Evolutionary conservation across 768 basidiomycete genomes (phyloP).

Genomic region (Rhizopogon vesiculosus): DNA sequence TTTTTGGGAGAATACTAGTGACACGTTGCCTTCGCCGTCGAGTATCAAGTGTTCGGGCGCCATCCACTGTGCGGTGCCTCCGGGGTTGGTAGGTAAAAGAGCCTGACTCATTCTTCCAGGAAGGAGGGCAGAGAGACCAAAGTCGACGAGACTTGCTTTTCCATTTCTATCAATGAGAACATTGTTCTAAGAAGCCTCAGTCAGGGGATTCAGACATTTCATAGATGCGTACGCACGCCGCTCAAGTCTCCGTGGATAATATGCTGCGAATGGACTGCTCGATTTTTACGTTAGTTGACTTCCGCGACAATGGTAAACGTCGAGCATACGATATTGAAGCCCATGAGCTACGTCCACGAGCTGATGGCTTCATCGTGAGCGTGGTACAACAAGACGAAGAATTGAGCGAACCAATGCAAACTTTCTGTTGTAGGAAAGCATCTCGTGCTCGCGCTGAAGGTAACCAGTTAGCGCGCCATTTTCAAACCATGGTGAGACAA

Average conservation of each 20-base stretch:
- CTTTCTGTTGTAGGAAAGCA: background rate
- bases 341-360: background rate
- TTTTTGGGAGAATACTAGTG: background rate
- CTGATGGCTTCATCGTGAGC: too few relatives aligned
- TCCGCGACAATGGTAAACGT: background rate
- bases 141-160: background rate
- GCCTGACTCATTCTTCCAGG: constrained; percentile 5
- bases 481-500: constrained; percentile 30
- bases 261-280: constrained; percentile 14
- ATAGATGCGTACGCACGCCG: constrained; percentile 18
- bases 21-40: background rate
- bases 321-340: background rate
- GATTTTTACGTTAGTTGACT: background rate
- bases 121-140: constrained; percentile 1
- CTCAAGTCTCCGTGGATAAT: constrained; percentile 23
- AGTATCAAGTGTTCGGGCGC: background rate
- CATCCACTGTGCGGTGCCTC: background rate
- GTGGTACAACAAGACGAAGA: too few relatives aligned
- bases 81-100: background rate
- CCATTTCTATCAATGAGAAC: constrained; percentile 12
- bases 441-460: constrained; percentile 7
- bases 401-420: too few relatives aligned
- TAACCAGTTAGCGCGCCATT: constrained; percentile 22
- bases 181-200: background rate
- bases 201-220: background rate